phyloP scores from a whole-genome alignment of 768 basidiomycete genomes.

The Punctularia strigosozonata region DNA sequence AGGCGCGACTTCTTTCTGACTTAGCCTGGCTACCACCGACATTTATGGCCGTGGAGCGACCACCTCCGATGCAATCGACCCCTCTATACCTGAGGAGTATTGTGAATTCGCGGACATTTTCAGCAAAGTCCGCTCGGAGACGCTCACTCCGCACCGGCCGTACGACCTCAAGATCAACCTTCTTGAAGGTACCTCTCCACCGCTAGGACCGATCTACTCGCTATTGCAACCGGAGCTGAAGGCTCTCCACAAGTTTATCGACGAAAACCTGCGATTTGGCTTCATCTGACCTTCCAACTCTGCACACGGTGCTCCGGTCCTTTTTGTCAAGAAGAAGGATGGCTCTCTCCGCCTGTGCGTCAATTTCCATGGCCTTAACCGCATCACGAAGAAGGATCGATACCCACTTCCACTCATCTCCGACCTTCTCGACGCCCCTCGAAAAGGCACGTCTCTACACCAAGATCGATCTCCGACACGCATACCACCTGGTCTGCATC shows the following conservation, averaged over 20 bases:
- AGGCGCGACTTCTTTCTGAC: too few species aligned
- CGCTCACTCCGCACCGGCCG: constrained; percentile 19
- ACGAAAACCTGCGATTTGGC: constrained; percentile 21
- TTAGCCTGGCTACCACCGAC: too few species aligned
- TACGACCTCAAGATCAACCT: constrained; percentile 27
- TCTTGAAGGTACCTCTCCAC: constrained; percentile 14
- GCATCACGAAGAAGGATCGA: constrained; percentile 19
- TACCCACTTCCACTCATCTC: constrained; percentile 23
- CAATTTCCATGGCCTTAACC: constrained; percentile 19
- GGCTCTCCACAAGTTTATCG: constrained; percentile 22
- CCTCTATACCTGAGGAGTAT: too few species aligned
- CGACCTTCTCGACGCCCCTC: constrained; percentile 18
- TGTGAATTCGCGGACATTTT: too few species aligned
- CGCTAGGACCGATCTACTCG: constrained; percentile 21
- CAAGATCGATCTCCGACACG: background rate
- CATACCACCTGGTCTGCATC: background rate
- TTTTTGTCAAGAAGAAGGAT: constrained; percentile 17
- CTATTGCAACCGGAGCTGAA: constrained; percentile 20
- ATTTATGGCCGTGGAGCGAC: too few species aligned
- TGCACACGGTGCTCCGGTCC: constrained; percentile 13
- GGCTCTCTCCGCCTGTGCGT: constrained; percentile 13
- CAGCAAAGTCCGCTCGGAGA: too few species aligned
- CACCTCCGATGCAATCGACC: too few species aligned
- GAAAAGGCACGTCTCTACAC: too few species aligned
- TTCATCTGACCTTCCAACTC: constrained; percentile 19